A percentile compares a stretch with the other conserved stretches of the same genome.
phyloP scores from a whole-genome alignment of 2,329 filamentous ascomycete species.

The Rhynchosporium graminicola region DNA sequence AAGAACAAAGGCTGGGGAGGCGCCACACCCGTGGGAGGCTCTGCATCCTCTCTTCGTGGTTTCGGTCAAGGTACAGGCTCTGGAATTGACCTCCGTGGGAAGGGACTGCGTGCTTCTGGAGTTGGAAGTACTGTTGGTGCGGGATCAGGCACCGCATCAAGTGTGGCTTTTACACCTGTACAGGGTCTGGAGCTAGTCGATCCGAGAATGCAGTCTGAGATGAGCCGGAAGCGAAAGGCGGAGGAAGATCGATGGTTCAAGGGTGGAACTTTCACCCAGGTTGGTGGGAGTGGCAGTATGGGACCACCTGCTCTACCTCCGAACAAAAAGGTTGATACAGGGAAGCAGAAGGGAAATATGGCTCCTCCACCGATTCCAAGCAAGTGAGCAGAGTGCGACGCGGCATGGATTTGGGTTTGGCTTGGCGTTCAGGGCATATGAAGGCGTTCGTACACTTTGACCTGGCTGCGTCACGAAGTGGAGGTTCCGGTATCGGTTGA shows the following conservation, averaged over 20 bases:
- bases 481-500: neutral
- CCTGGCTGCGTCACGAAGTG: neutral
- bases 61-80: conserved; percentile 66
- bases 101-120: conserved; percentile 73
- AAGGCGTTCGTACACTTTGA: conserved; percentile 1
- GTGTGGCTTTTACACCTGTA: conserved; percentile 89
- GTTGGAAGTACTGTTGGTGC: conserved; percentile 71
- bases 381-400: conserved; percentile 21
- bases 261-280: conserved; percentile 93
- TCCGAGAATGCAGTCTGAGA: conserved; percentile 84
- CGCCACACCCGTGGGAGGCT: conserved; percentile 61
- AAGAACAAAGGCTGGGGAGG: conserved; percentile 96
- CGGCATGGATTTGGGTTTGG: neutral
- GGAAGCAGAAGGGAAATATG: conserved; percentile 51
- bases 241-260: conserved; percentile 98
- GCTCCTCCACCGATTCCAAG: conserved; percentile 38
- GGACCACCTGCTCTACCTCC: conserved; percentile 70
- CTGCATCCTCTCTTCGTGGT: conserved; percentile 78
- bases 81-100: conserved; percentile 71
- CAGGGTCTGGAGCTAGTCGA: conserved; percentile 95
- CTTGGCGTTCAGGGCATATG: conserved; percentile 11
- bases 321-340: conserved; percentile 72
- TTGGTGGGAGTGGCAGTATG: conserved; percentile 63
- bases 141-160: conserved; percentile 74
- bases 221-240: conserved; percentile 86